These are phyloP conservation scores for Xanthoconium separans DNA, from an alignment of 1,284 basidiomycete species.

Conservation along the genomic window DNA sequence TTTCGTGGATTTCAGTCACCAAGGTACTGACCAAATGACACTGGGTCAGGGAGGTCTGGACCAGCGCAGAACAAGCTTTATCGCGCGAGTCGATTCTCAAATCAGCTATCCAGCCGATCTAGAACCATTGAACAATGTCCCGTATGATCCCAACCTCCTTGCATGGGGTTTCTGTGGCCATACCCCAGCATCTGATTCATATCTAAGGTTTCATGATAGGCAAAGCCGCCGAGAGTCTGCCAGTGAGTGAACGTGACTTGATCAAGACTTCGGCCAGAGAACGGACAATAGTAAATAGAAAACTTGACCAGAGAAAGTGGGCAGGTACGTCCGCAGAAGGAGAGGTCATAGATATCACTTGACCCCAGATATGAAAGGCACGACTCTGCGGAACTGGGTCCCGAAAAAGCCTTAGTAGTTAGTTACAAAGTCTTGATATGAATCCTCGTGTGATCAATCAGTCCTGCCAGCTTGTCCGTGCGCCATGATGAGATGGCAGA, in stretches of 20 bases:
- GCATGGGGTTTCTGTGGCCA: conserved; percentile 15
- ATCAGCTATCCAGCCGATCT: neutral
- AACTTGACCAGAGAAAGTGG: neutral
- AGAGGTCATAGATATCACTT: conserved; percentile 2
- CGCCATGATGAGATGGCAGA: neutral
- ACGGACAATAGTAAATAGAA: neutral
- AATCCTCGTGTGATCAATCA: conserved; percentile 4
- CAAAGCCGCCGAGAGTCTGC: neutral
- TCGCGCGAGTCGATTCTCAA: too few species aligned
- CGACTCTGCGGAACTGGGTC: neutral
- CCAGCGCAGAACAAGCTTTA: too few species aligned
- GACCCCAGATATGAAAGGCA: conserved; percentile 23
- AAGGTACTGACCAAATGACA: too few species aligned
- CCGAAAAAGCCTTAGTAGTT: conserved; percentile 1
- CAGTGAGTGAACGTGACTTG: neutral
- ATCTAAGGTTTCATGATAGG: conserved; percentile 5
- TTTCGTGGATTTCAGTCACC: too few species aligned
- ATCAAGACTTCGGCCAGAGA: neutral
- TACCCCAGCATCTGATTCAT: neutral
- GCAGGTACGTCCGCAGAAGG: neutral
- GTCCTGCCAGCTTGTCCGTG: neutral
- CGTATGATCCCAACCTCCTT: neutral
- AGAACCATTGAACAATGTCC: neutral
- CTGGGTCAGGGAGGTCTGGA: too few species aligned
- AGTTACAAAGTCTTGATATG: conserved; percentile 5